Evolutionary conservation across 192 early-diverging fungal genomes (phyloP).

Genomic region (Coemansia sp.): DNA sequence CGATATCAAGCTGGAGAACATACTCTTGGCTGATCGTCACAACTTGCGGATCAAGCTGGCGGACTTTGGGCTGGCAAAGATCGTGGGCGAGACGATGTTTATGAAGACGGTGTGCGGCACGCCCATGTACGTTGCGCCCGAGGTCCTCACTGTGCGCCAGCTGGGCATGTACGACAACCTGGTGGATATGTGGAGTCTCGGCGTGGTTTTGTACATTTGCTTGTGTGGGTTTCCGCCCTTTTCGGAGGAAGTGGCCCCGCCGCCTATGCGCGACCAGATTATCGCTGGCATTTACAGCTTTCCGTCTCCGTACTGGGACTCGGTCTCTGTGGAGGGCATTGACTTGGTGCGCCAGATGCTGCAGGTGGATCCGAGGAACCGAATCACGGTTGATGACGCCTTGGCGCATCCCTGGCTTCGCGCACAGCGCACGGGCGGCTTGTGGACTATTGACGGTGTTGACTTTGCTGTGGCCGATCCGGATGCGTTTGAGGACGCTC

Average conservation of each 20-base stretch:
- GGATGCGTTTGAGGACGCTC: constrained; percentile 38
- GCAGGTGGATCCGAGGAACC: constrained; percentile 45
- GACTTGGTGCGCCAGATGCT: constrained; percentile 55
- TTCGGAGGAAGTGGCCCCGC: constrained; percentile 59
- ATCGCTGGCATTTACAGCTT: constrained; percentile 71
- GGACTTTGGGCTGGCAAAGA: constrained; percentile 94
- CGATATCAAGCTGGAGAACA: constrained; percentile 83
- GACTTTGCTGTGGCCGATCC: constrained; percentile 45
- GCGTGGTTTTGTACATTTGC: constrained; percentile 92
- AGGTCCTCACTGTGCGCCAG: constrained; percentile 73
- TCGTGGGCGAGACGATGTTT: constrained; percentile 63
- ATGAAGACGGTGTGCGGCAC: constrained; percentile 92
- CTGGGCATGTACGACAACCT: constrained; percentile 70
- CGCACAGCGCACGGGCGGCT: constrained; percentile 18
- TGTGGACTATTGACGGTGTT: constrained; percentile 28
- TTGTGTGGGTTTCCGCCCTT: constrained; percentile 91
- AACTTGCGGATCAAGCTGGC: constrained; percentile 80
- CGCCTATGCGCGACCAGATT: constrained; percentile 64
- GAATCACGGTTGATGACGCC: constrained; percentile 56
- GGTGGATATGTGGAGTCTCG: constrained; percentile 93
- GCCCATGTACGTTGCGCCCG: constrained; percentile 87
- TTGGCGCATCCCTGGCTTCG: constrained; percentile 59
- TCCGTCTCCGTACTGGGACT: constrained; percentile 78
- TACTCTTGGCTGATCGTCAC: constrained; percentile 60
- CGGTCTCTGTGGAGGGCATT: constrained; percentile 60